These are phyloP conservation scores for Yamadazyma membranifaciens DNA, from an alignment of 1,139 yeast species.

Conservation along the genomic window DNA sequence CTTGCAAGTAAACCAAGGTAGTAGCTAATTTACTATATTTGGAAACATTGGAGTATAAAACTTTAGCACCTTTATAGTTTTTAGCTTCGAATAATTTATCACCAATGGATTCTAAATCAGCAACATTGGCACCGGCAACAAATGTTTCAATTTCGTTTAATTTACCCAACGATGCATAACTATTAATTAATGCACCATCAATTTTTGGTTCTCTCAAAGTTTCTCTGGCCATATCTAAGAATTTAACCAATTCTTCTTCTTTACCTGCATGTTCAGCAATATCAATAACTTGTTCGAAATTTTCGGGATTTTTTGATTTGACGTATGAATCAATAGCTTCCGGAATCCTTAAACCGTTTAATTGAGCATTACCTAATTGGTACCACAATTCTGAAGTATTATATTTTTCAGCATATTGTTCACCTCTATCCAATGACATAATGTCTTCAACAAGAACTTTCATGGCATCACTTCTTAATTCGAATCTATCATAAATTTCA, in stretches of 20 bases:
- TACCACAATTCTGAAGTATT: conserved; percentile 90
- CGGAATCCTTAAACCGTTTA: conserved; percentile 87
- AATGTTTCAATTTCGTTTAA: conserved; percentile 81
- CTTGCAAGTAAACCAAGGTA: conserved; percentile 86
- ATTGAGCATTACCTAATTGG: conserved; percentile 93
- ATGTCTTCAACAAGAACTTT: conserved; percentile 89
- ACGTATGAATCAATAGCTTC: conserved; percentile 90
- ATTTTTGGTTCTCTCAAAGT: conserved; percentile 86
- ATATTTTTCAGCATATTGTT: conserved; percentile 85
- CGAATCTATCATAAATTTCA: conserved; percentile 86
- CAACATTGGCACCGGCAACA: conserved; percentile 85
- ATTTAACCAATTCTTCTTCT: conserved; percentile 87
- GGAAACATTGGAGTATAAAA: conserved; percentile 80
- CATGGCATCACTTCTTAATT: conserved; percentile 76
- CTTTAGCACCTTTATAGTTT: conserved; percentile 90
- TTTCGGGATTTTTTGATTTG: conserved; percentile 87
- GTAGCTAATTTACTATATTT: conserved; percentile 96
- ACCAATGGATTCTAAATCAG: conserved; percentile 89
- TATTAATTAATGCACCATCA: conserved; percentile 87
- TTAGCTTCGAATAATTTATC: conserved; percentile 80
- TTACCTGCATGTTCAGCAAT: conserved; percentile 95
- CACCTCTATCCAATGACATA: conserved; percentile 93
- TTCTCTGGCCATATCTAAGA: conserved; percentile 91
- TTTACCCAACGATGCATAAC: conserved; percentile 78
- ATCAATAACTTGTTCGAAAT: conserved; percentile 90